These are phyloP conservation scores for Catenaria anguillulae DNA, from an alignment of 371 early-diverging fungal species.

Conservation along the genomic window DNA sequence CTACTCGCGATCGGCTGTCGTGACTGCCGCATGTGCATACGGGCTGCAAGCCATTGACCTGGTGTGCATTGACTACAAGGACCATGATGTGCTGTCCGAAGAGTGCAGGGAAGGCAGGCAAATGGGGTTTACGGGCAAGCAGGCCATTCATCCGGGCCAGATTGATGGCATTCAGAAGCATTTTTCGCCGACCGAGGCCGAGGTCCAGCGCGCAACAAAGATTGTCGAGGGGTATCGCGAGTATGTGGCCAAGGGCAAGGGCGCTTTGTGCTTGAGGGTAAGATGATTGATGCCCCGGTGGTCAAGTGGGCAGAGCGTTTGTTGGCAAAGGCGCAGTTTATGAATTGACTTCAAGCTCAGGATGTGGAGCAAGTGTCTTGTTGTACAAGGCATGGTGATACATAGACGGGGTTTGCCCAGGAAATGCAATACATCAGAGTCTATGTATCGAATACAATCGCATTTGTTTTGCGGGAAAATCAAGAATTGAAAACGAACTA, in stretches of 20 bases:
- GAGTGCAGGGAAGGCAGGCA: slow-evolving; percentile 72
- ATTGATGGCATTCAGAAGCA: slow-evolving; percentile 58
- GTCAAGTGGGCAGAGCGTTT: slow-evolving; percentile 48
- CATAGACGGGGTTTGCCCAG: no score
- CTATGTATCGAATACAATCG: no score
- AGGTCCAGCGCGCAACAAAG: slow-evolving; percentile 37
- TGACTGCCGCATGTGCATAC: slow-evolving; percentile 65
- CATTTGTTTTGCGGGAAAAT: no score
- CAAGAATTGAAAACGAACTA: no score
- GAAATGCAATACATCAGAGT: no score
- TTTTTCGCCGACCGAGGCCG: slow-evolving; percentile 46
- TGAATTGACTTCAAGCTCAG: no score
- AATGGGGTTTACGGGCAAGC: slow-evolving; percentile 90
- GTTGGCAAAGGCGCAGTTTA: no score
- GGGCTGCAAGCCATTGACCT: slow-evolving; percentile 41
- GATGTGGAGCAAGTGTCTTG: no score
- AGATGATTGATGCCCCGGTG: slow-evolving; percentile 60
- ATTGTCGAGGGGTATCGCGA: slow-evolving; percentile 50
- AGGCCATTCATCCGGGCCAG: slow-evolving; percentile 84
- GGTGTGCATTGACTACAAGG: slow-evolving; percentile 72
- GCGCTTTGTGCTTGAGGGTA: slow-evolving; percentile 84
- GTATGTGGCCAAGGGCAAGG: slow-evolving; percentile 51
- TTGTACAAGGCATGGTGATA: no score
- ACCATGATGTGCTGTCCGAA: slow-evolving; percentile 42
- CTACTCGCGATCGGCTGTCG: slow-evolving; percentile 60